A percentile compares a stretch with the other conserved stretches of the same genome.
Evolutionary conservation across 2,329 filamentous ascomycete species (phyloP).

Genomic region (Arthrobotrys pseudoclavata): DNA sequence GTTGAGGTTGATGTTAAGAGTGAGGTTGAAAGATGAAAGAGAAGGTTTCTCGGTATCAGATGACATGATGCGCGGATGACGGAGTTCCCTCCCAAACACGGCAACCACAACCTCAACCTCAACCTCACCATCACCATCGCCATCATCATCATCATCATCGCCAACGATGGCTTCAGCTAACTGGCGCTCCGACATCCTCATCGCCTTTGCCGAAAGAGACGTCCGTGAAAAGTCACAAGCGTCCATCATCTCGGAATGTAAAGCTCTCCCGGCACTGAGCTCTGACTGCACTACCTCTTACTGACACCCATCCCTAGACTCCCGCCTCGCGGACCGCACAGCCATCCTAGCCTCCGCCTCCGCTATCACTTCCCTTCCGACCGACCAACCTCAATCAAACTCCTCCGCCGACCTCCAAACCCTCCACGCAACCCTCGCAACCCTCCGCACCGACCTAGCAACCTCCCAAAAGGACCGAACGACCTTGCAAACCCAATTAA

Average conservation of each 20-base stretch:
- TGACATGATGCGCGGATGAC: slow-evolving; percentile 31
- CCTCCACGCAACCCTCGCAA: slow-evolving; percentile 63
- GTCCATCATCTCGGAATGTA: slow-evolving; percentile 61
- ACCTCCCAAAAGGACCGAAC: slow-evolving; percentile 62
- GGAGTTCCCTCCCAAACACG: slow-evolving; percentile 18
- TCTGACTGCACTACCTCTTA: background rate
- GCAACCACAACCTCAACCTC: slow-evolving; percentile 19
- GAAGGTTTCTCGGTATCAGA: background rate
- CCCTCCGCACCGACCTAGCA: slow-evolving; percentile 62
- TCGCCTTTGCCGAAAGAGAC: slow-evolving; percentile 61
- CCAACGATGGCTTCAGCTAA: background rate
- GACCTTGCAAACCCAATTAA: slow-evolving; percentile 58
- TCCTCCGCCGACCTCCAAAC: slow-evolving; percentile 61
- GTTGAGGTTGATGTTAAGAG: background rate
- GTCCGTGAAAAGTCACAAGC: slow-evolving; percentile 62
- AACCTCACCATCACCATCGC: background rate
- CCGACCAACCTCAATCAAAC: slow-evolving; percentile 65
- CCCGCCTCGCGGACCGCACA: slow-evolving; percentile 77
- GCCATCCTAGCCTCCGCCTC: slow-evolving; percentile 75
- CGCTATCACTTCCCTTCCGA: slow-evolving; percentile 62
- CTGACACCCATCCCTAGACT: slow-evolving; percentile 68
- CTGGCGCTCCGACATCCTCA: background rate
- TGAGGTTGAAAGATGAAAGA: background rate
- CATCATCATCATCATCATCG: slow-evolving; percentile 6
- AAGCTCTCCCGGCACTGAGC: background rate